A percentile compares a stretch with the other conserved stretches of the same genome.
These are phyloP conservation scores for Trichoderma erinaceum DNA, from an alignment of 495 filamentous ascomycete genomes.

Conservation along the genomic window DNA sequence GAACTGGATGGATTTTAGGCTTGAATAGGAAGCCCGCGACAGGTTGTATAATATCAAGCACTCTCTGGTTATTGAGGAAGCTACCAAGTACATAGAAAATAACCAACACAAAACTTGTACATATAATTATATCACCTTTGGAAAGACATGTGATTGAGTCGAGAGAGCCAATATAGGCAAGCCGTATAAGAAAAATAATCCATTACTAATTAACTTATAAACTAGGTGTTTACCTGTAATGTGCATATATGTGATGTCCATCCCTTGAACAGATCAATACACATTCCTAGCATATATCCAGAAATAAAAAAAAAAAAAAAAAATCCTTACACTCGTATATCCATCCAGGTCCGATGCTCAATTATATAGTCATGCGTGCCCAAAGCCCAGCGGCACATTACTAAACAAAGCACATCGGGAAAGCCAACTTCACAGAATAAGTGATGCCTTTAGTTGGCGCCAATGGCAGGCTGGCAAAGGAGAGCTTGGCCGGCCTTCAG, in stretches of 20 bases:
- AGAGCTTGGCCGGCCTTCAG: not conserved
- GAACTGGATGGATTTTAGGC: not conserved
- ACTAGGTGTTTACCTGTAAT: not conserved
- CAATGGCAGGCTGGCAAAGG: not conserved
- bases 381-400: not conserved
- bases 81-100: not conserved
- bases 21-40: not conserved
- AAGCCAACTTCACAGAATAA: not conserved
- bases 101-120: not conserved
- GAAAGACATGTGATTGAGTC: not conserved
- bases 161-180: not conserved
- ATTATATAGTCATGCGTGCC: not conserved
- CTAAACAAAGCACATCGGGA: not conserved
- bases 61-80: not conserved
- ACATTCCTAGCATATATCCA: not conserved
- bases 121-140: not conserved
- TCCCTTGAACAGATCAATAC: not conserved
- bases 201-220: not conserved
- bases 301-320: no score
- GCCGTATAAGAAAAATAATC: not conserved
- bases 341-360: not conserved
- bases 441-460: not conserved
- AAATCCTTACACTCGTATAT: not conserved
- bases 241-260: not conserved
- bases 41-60: not conserved